Evolutionary conservation across 352 stramenopile genomes (phyloP).

Genomic region (Pythium rhizo-oryzae): DNA sequence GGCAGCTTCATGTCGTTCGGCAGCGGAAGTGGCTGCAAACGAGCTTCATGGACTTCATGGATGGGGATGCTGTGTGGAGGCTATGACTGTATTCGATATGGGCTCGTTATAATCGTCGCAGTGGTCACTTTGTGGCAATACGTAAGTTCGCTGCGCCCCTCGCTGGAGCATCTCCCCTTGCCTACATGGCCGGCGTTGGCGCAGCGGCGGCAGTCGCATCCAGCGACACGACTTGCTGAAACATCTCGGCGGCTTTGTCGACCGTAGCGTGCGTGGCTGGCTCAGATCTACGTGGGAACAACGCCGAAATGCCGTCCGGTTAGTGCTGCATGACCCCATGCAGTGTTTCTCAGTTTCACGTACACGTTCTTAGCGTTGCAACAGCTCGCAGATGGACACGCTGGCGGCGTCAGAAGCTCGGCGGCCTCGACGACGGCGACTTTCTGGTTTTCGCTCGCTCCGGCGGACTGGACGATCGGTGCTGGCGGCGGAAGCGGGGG

Average conservation of each 20-base stretch:
- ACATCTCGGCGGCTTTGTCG: conserved; percentile 1
- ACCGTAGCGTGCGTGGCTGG: conserved; percentile 6
- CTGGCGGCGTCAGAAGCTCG: conserved; percentile 17
- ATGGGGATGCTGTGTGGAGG: too few relatives aligned
- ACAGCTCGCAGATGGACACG: not conserved
- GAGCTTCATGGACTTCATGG: too few relatives aligned
- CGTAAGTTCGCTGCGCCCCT: too few relatives aligned
- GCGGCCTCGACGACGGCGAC: conserved; percentile 24
- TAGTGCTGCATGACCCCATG: not conserved
- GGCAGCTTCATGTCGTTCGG: too few relatives aligned
- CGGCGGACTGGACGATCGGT: conserved; percentile 10
- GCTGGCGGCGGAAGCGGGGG: conserved; percentile 11
- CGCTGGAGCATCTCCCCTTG: too few relatives aligned
- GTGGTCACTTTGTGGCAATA: too few relatives aligned
- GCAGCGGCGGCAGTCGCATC: not conserved
- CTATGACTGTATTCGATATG: too few relatives aligned
- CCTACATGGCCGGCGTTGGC: conserved; percentile 5
- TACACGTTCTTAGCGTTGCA: conserved; percentile 21
- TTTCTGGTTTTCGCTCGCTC: conserved; percentile 25
- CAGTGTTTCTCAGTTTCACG: not conserved
- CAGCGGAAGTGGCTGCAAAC: too few relatives aligned
- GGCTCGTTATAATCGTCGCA: too few relatives aligned
- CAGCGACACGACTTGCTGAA: conserved; percentile 11
- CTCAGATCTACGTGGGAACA: conserved; percentile 4
- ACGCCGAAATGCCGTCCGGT: not conserved